phyloP scores from a whole-genome alignment of 2,329 filamentous ascomycete genomes.

The Corinectria fuckeliana region DNA sequence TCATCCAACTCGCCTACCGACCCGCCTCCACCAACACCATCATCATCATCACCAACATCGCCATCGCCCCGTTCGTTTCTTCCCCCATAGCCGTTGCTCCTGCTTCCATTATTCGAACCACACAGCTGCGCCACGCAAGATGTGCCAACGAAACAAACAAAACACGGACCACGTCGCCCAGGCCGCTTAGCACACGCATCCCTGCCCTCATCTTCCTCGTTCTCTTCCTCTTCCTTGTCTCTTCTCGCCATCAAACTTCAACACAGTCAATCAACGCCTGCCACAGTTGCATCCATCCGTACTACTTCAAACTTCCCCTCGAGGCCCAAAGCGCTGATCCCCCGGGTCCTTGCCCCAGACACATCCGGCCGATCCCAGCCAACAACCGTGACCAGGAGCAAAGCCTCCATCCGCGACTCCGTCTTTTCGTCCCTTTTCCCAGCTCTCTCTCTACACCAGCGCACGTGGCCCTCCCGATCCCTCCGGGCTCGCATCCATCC shows the following conservation, averaged over 20 bases:
- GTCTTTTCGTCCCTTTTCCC: background rate
- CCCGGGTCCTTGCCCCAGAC: background rate
- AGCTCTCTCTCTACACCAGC: conserved; percentile 12
- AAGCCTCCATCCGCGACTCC: background rate
- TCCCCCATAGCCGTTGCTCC: background rate
- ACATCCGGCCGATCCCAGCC: background rate
- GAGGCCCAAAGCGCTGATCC: background rate
- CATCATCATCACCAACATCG: background rate
- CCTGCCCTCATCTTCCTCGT: too few species aligned
- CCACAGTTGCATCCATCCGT: background rate
- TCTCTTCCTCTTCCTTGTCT: too few species aligned
- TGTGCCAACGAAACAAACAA: background rate
- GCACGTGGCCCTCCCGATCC: conserved; percentile 26
- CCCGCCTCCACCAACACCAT: background rate
- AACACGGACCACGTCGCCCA: background rate
- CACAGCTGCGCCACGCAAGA: background rate
- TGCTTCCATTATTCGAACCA: background rate
- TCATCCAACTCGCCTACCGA: background rate
- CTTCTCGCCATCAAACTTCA: conserved; percentile 21
- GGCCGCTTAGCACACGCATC: background rate
- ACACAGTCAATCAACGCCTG: conserved; percentile 10
- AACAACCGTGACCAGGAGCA: background rate
- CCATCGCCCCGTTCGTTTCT: background rate
- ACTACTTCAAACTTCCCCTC: background rate
- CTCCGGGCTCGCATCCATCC: conserved; percentile 8